Conservation (phyloP, 228 moss, liverwort and hornwort species). For the Sphagnum fallax region DNA sequence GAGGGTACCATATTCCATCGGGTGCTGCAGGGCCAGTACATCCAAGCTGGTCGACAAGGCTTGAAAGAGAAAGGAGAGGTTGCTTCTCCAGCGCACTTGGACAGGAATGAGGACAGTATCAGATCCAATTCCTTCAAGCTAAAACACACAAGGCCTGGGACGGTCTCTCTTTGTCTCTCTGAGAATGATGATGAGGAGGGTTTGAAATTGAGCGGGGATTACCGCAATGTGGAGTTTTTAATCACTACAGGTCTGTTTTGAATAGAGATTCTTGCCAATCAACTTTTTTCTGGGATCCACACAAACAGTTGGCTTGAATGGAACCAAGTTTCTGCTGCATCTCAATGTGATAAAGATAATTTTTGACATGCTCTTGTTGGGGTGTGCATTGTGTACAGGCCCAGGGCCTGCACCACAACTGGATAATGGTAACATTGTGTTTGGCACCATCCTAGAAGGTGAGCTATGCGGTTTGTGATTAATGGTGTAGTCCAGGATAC, state of each 20-base stretch:
- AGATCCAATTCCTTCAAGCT: slow-evolving; percentile 63
- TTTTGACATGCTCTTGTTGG: not conserved
- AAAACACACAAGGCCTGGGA: slow-evolving; percentile 70
- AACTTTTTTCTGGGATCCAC: not conserved
- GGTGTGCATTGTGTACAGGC: slow-evolving; percentile 22
- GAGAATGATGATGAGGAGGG: slow-evolving; percentile 89
- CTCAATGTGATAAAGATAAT: not conserved
- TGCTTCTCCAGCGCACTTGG: slow-evolving; percentile 41
- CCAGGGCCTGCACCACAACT: slow-evolving; percentile 86
- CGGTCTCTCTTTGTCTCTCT: slow-evolving; percentile 77
- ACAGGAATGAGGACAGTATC: slow-evolving; percentile 79
- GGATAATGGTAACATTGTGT: slow-evolving; percentile 83
- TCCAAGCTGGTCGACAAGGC: slow-evolving; percentile 86
- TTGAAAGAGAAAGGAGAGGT: slow-evolving; percentile 86
- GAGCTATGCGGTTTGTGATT: slow-evolving; percentile 6
- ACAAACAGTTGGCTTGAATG: not conserved
- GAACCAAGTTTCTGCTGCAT: not conserved
- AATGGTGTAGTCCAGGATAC: not conserved
- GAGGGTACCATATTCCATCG: slow-evolving; percentile 87
- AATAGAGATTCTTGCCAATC: not conserved
- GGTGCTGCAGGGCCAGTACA: slow-evolving; percentile 81
- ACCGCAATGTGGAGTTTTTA: slow-evolving; percentile 92
- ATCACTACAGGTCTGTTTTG: slow-evolving; percentile 71
- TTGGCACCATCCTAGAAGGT: slow-evolving; percentile 94
- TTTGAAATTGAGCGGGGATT: slow-evolving; percentile 66